phyloP scores from a whole-genome alignment of 78 protist genomes.

The Anaeramoeba flamelloides region DNA sequence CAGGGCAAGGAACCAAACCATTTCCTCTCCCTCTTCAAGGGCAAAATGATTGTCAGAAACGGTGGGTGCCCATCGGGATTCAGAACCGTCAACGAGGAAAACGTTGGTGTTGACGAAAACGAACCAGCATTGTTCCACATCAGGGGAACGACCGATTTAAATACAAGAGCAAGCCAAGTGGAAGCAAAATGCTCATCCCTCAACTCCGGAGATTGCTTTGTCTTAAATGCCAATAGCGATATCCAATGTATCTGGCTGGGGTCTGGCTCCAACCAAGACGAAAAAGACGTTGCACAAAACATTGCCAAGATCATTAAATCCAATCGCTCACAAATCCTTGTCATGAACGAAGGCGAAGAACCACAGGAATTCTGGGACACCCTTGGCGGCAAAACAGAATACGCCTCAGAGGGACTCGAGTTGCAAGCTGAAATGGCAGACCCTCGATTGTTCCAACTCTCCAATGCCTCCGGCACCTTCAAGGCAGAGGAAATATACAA shows the following conservation, averaged over 20 bases:
- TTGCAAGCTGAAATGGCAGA: slow-evolving; percentile 13
- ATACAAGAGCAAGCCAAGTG: slow-evolving; percentile 17
- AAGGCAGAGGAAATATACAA: slow-evolving; percentile 9
- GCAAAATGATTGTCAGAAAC: slow-evolving; percentile 17
- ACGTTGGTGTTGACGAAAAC: too few species aligned
- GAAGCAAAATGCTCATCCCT: too few species aligned
- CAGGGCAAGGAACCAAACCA: slow-evolving; percentile 34
- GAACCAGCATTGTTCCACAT: slow-evolving; percentile 30
- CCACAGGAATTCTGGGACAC: slow-evolving; percentile 27
- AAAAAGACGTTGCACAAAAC: slow-evolving; percentile 2
- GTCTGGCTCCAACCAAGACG: slow-evolving; percentile 3
- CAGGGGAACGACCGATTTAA: not conserved
- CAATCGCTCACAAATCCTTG: not conserved
- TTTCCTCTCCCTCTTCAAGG: slow-evolving; percentile 21
- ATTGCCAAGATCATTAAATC: not conserved
- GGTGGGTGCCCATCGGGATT: too few species aligned
- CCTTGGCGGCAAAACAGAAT: slow-evolving; percentile 36
- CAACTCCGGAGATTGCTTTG: slow-evolving; percentile 34
- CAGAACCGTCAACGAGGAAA: too few species aligned
- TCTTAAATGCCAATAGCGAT: slow-evolving; percentile 17
- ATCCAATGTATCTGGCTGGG: slow-evolving; percentile 29
- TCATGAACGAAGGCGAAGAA: slow-evolving; percentile 28
- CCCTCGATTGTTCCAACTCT: slow-evolving; percentile 42
- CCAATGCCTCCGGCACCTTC: slow-evolving; percentile 24
- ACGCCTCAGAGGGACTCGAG: not conserved